These are phyloP conservation scores for Erysimum cheiri DNA, from an alignment of 441 rosid genomes.

Conservation along the genomic window DNA sequence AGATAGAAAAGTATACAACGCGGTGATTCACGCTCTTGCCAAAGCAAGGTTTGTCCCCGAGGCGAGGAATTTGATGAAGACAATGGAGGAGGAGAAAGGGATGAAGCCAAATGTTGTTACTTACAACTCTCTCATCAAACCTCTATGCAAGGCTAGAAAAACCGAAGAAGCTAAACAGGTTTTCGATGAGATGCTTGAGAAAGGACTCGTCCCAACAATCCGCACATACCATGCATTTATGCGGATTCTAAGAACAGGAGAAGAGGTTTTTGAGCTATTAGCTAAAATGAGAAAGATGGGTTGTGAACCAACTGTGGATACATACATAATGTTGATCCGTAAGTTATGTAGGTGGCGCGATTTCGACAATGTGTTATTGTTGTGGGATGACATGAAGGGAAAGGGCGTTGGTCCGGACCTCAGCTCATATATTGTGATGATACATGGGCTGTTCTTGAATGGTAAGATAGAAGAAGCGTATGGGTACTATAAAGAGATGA, in stretches of 20 bases:
- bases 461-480: constrained; percentile 83
- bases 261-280: constrained; percentile 78
- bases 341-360: constrained; percentile 89
- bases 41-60: constrained; percentile 71
- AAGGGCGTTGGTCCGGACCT: constrained; percentile 74
- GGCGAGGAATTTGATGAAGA: constrained; percentile 65
- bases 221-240: constrained; percentile 85
- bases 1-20: constrained; percentile 86
- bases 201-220: constrained; percentile 61
- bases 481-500: constrained; percentile 80
- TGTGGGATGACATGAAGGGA: constrained; percentile 85
- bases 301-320: constrained; percentile 74
- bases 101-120: constrained; percentile 70
- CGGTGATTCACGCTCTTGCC: constrained; percentile 82
- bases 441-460: constrained; percentile 88
- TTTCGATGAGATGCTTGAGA: constrained; percentile 75
- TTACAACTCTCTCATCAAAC: constrained; percentile 82
- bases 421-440: constrained; percentile 79
- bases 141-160: constrained; percentile 72
- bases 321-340: constrained; percentile 85
- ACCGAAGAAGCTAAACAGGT: constrained; percentile 63
- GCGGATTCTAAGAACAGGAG: constrained; percentile 60
- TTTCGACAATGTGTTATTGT: constrained; percentile 60
- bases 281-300: constrained; percentile 72
- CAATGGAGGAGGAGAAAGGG: constrained; percentile 76